phyloP scores from a whole-genome alignment of 139 green algal genomes.

The Volvox africanus region DNA sequence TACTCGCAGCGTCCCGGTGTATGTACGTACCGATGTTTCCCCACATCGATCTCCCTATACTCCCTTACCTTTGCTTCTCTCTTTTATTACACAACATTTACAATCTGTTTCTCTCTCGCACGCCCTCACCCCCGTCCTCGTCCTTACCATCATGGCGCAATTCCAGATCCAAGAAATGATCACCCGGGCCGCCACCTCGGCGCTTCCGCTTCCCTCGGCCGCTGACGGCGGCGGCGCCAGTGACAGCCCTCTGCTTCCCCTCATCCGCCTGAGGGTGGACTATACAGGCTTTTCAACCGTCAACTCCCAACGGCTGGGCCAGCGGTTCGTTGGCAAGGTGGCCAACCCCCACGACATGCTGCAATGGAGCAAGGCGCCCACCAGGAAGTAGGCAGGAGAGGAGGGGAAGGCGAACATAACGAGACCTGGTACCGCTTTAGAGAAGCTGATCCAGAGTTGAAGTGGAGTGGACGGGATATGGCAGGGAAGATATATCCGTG shows the following conservation, averaged over 20 bases:
- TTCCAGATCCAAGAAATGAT: slow-evolving; percentile 59
- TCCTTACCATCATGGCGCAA: no score
- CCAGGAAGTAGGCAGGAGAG: slow-evolving; percentile 24
- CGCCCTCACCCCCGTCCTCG: neutral
- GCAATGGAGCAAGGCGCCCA: slow-evolving; percentile 86
- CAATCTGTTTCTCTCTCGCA: neutral
- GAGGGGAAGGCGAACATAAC: neutral
- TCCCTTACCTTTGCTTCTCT: no score
- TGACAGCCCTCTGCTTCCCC: slow-evolving; percentile 68
- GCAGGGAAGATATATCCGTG: no score
- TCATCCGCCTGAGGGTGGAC: slow-evolving; percentile 90
- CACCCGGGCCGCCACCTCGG: neutral
- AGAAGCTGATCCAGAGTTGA: no score
- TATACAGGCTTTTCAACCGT: slow-evolving; percentile 97
- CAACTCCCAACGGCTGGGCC: slow-evolving; percentile 94
- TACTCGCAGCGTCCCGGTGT: no score
- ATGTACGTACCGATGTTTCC: no score
- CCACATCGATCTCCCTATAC: no score
- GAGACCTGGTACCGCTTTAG: no score
- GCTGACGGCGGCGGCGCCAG: neutral
- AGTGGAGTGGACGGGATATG: no score
- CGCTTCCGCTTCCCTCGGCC: neutral
- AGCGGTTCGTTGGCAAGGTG: slow-evolving; percentile 95
- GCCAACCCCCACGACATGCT: slow-evolving; percentile 98
- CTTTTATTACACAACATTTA: no score